Base-by-base conservation (phyloP, 768 basidiomycete genomes). In the Amanita thiersii region DNA sequence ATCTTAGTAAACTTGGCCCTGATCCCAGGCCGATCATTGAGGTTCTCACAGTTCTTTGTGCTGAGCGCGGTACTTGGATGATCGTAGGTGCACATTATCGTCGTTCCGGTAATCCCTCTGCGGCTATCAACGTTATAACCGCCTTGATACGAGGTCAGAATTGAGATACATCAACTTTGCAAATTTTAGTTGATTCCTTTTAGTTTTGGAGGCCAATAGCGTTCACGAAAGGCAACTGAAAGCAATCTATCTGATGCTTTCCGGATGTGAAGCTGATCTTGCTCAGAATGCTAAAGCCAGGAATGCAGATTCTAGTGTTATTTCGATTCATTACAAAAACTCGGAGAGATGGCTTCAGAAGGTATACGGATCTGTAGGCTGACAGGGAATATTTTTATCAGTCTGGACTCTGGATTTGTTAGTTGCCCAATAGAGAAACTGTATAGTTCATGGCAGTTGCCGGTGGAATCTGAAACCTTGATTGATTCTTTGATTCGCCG, bases 61-160 rank as follows among this genome's bases (percentile, higher is more conserved):
- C 67, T 33, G 74, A 73, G 47, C 63, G 69, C 37, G 72, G 65
- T 20, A 72, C 63, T 45, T 80, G 77, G 73, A 70, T 79, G 65
- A 59, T 69, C 9, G 71, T 75, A 12, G 76, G 59, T 4, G 73
- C 68, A 1, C 62, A 66, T 47, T 79, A 77, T 56, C 70, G 77
- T 36, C 61, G 73, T 17, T 61, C 49, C 18, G 68, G 70, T n/a
- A 67, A 72, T 39, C 52, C 65, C n/a, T 19, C 39, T 5, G 66
- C 69, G 28, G 75, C 76, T 1, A 56, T 70, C 21, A 51, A 53
- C 2, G 67, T 78, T 7, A 49, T 72, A 19, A 55, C 61, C 15
- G 56, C 61, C 17, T 66, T 80, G 64, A 52, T 77, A 23, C 56
- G 72, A 58, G 69, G 77, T 77, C 34, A 49, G 53, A 39, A 10